Evolutionary conservation across 2,329 filamentous ascomycete species (phyloP).

Genomic region (Ceratocystis alfenasii): DNA sequence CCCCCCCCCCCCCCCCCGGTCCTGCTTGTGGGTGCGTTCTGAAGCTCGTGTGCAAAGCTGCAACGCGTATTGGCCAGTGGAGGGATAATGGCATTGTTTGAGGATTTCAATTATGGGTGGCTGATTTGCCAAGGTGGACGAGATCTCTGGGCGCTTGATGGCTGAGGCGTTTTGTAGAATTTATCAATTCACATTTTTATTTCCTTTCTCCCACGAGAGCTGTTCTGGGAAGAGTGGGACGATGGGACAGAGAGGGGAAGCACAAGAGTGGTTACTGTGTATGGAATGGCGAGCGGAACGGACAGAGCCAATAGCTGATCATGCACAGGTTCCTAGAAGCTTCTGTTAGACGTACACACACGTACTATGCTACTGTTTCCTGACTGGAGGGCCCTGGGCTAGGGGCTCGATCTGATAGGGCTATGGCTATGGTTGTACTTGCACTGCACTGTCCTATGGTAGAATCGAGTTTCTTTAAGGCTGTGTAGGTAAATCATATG

Average conservation of each 20-base stretch:
- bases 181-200: neutral
- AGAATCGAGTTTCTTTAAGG: neutral
- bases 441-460: neutral
- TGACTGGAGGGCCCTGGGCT: neutral
- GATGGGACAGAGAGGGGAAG: neutral
- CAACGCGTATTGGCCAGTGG: neutral
- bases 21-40: neutral
- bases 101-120: neutral
- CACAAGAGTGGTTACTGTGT: constrained; percentile 1
- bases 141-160: neutral
- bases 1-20: neutral
- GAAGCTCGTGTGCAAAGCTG: constrained; percentile 8
- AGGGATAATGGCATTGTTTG: constrained; percentile 1
- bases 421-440: neutral
- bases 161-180: neutral
- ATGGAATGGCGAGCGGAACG: neutral
- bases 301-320: neutral
- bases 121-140: neutral
- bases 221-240: neutral
- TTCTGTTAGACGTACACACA: neutral
- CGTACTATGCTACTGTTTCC: no score
- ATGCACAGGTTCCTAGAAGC: neutral
- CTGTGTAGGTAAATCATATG: neutral
- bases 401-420: neutral
- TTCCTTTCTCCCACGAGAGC: no score